Base-by-base conservation (phyloP, 208 protist species). In the Crithidia sp. region DNA sequence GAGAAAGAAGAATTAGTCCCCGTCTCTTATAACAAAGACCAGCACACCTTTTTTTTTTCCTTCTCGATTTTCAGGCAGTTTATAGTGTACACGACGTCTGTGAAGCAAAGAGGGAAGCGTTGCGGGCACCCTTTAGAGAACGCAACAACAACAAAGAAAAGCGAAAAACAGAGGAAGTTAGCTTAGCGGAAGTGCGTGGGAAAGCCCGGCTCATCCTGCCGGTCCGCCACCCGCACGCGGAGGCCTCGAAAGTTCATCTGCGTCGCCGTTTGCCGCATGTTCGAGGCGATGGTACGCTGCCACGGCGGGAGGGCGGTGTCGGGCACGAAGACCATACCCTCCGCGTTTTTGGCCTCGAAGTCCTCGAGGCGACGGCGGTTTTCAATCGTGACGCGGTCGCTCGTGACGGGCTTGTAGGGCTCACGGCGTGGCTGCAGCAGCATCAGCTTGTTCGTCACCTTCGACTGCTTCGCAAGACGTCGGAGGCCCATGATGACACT, bases 131-230 rank as follows among this genome's bases (percentile, higher is more conserved):
- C 28, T 28, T 28, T 28, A 28, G 28, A 28, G 28, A 28, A 28
- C 28, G 28, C 6, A 57, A 55, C 43, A 67, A 55, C 9, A 71
- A 40, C 3, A 0, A 7, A n/a, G n/a, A 28, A 28, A 28, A 28
- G 28, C 28, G 28, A 28, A 28, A 28, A 28, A 28, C 28, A 28
- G 28, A 28, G 28, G 28, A 28, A 28, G 28, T 28, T 28, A 28
- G 28, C 28, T 28, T 28, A 95, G 14, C 88, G 84, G 71, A 94
- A 95, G 67, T 91, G 85, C 16, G 91, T 96, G 45, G 91, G 88
- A 61, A 96, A 96, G 19, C 91, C 91, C 40, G 87, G 88, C 64
- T 96, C 88, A 60, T 96, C 91, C 73, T 93, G 88, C 53, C 61
- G 73, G 65, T 95, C 87, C 45, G 79, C 89, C 55, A 85, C 82